Percentiles rank a stretch among this genome's conserved stretches.
Conservation (phyloP, 2,329 filamentous ascomycete genomes). For the Plenodomus tracheiphilus region DNA sequence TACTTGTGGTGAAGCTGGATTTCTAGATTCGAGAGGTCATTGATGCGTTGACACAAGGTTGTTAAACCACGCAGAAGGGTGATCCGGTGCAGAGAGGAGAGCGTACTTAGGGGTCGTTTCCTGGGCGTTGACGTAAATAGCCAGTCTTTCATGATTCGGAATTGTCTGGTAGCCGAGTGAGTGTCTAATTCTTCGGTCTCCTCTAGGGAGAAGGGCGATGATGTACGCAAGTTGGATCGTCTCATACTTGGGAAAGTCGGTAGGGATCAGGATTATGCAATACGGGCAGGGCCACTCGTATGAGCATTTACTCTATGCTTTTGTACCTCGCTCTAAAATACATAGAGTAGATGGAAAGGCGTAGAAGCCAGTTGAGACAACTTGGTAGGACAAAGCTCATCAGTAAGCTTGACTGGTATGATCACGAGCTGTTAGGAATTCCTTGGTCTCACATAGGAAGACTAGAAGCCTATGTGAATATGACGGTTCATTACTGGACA, state of each 20-base stretch:
- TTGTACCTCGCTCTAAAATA: no score
- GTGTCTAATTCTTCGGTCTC: neutral
- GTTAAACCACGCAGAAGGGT: neutral
- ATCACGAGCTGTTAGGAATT: no score
- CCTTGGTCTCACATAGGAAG: no score
- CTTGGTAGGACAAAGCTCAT: no score
- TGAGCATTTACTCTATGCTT: no score
- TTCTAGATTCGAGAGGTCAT: neutral
- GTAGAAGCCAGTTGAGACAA: no score
- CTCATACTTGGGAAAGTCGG: neutral
- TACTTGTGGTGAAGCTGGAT: constrained; percentile 1
- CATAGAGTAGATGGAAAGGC: no score
- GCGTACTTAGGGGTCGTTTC: neutral
- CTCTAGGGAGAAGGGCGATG: neutral
- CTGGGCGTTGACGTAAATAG: neutral
- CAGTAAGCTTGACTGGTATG: no score
- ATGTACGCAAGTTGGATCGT: neutral
- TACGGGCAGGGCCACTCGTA: neutral
- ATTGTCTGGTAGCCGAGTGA: neutral
- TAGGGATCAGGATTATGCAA: neutral
- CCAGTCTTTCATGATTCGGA: neutral
- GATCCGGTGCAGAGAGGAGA: neutral
- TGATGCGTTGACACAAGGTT: neutral
- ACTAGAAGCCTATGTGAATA: no score
- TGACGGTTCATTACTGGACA: no score